Evolutionary conservation across 345 rosid genomes (phyloP).

Genomic region (Passiflora organensis): DNA sequence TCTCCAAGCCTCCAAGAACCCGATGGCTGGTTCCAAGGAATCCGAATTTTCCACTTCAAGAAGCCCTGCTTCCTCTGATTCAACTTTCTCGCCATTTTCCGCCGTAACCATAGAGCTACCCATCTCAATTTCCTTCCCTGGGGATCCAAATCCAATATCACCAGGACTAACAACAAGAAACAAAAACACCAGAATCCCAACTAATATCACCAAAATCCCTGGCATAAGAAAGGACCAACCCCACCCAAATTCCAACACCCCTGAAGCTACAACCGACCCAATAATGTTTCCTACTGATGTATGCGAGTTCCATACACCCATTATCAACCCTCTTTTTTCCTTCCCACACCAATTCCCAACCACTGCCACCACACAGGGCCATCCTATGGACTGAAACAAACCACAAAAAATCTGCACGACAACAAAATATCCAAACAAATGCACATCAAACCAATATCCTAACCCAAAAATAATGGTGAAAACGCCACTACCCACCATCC

Average conservation of each 20-base stretch:
- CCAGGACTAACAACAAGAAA: constrained; percentile 69
- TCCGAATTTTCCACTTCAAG: constrained; percentile 23
- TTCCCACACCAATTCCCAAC: constrained; percentile 94
- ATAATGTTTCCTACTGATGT: constrained; percentile 81
- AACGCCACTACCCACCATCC: constrained; percentile 88
- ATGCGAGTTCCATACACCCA: constrained; percentile 93
- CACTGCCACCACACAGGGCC: constrained; percentile 94
- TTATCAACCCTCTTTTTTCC: constrained; percentile 80
- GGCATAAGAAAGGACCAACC: constrained; percentile 94
- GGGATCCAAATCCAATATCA: constrained; percentile 53
- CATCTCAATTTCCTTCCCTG: constrained; percentile 58
- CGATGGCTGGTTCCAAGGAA: constrained; percentile 47
- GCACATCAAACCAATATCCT: constrained; percentile 78
- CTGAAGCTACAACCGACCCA: constrained; percentile 75
- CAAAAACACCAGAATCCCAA: constrained; percentile 53
- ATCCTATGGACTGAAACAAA: constrained; percentile 89
- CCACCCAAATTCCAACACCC: constrained; percentile 81
- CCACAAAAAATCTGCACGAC: constrained; percentile 73
- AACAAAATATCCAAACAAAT: constrained; percentile 48
- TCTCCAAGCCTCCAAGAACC: constrained; percentile 85
- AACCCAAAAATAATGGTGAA: constrained; percentile 63
- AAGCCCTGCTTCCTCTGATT: constrained; percentile 52
- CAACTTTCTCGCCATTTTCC: constrained; percentile 33
- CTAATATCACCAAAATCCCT: constrained; percentile 55
- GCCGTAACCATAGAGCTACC: constrained; percentile 17